Conservation (phyloP, 176 grass and related monocot species). For the Carex parvula region DNA sequence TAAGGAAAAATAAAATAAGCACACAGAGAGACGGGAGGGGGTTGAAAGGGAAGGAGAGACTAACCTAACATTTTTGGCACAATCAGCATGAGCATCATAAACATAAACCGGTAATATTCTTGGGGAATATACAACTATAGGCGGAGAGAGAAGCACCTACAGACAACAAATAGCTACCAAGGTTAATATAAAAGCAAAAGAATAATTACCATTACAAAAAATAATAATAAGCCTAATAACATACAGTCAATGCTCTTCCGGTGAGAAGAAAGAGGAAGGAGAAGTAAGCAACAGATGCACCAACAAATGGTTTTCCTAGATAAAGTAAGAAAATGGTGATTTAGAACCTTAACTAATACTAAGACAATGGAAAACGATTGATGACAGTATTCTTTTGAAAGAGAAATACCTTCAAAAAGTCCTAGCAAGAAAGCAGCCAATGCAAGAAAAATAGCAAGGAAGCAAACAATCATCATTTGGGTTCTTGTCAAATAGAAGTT, state of each 20-base stretch:
- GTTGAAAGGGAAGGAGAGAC: not conserved
- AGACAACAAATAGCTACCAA: conserved; percentile 9
- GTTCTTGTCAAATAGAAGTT: conserved; percentile 98
- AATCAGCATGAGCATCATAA: conserved; percentile 99
- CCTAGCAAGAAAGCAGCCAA: conserved; percentile 91
- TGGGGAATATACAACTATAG: conserved; percentile 97
- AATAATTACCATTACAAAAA: conserved; percentile 10
- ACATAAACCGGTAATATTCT: conserved; percentile 96
- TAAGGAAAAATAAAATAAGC: conserved; percentile 22
- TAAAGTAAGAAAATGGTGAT: conserved; percentile 2
- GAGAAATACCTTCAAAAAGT: conserved; percentile 63
- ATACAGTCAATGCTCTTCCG: conserved; percentile 95
- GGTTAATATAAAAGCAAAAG: conserved; percentile 5
- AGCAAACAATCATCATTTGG: conserved; percentile 87
- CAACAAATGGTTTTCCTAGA: conserved; percentile 88
- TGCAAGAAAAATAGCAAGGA: conserved; percentile 87
- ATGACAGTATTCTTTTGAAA: conserved; percentile 9
- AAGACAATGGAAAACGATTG: conserved; percentile 6
- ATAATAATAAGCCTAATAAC: conserved; percentile 33
- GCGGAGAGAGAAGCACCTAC: conserved; percentile 93
- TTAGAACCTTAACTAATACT: conserved; percentile 5
- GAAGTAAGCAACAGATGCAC: conserved; percentile 95
- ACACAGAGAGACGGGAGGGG: conserved; percentile 2
- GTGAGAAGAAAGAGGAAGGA: conserved; percentile 99
- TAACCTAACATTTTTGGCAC: conserved; percentile 99